Evolutionary conservation across 352 stramenopile species (phyloP).

Genomic region (Pythium myriotylum): DNA sequence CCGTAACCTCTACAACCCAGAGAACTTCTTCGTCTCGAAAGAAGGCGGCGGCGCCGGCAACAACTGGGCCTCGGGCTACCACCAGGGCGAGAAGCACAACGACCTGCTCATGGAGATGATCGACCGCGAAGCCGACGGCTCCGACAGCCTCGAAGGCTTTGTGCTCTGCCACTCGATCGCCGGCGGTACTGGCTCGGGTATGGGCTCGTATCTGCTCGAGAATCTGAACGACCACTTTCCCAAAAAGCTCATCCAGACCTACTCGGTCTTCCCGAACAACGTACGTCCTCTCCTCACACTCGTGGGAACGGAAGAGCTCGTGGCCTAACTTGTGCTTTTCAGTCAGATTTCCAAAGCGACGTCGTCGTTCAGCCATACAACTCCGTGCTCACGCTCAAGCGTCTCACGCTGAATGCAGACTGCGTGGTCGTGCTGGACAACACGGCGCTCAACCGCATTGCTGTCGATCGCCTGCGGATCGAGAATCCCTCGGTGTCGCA

Average conservation of each 20-base stretch:
- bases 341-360: slow-evolving; percentile 90
- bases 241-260: slow-evolving; percentile 99
- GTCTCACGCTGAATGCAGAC: slow-evolving; percentile 98
- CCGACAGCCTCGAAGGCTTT: slow-evolving; percentile 97
- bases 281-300: slow-evolving; percentile 22
- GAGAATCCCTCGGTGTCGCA: slow-evolving; percentile 96
- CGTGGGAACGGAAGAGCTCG: too few relatives aligned
- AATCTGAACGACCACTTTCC: slow-evolving; percentile 99
- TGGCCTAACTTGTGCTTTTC: background rate
- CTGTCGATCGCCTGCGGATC: slow-evolving; percentile 94
- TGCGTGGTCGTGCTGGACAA: slow-evolving; percentile 99
- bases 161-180: slow-evolving; percentile 99
- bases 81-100: slow-evolving; percentile 93
- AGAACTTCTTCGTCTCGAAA: slow-evolving; percentile 97
- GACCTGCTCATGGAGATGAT: slow-evolving; percentile 99
- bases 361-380: slow-evolving; percentile 99
- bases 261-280: slow-evolving; percentile 99
- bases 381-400: slow-evolving; percentile 98
- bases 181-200: slow-evolving; percentile 97
- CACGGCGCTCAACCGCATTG: slow-evolving; percentile 97
- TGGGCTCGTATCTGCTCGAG: slow-evolving; percentile 99
- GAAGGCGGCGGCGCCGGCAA: slow-evolving; percentile 92
- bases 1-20: slow-evolving; percentile 98
- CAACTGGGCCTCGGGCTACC: slow-evolving; percentile 93
- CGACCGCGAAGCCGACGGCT: slow-evolving; percentile 96